phyloP scores from a whole-genome alignment of 1,284 basidiomycete genomes.

The Puccinia polysora region DNA sequence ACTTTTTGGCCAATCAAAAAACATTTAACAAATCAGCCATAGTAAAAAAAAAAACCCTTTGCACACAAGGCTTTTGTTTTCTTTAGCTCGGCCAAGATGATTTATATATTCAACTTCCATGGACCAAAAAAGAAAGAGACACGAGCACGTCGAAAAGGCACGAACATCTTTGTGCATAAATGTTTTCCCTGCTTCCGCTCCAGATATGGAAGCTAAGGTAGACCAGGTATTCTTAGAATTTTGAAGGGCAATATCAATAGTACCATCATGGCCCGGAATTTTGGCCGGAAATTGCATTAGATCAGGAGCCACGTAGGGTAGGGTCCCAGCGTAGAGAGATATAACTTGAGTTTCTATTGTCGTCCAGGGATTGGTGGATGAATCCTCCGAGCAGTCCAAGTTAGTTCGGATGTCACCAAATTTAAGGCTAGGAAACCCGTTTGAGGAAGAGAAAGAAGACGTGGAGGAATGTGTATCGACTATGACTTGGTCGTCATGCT shows the following conservation, averaged over 20 bases:
- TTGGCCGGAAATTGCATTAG: constrained; percentile 33
- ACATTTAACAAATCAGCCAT: neutral
- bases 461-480: neutral
- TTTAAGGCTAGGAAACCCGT: constrained; percentile 8
- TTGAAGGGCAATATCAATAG: constrained; percentile 28
- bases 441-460: neutral
- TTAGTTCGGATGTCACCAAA: constrained; percentile 26
- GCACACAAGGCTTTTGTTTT: neutral
- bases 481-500: neutral
- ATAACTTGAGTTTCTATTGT: constrained; percentile 19
- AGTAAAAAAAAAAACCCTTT: neutral
- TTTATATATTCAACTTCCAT: neutral
- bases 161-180: constrained; percentile 23
- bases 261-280: constrained; percentile 15
- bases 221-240: constrained; percentile 2
- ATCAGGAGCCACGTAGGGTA: constrained; percentile 30
- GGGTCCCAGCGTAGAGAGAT: constrained; percentile 33
- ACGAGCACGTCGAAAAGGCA: neutral
- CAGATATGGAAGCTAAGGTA: constrained; percentile 10
- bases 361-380: constrained; percentile 2
- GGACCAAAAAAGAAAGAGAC: neutral
- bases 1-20: neutral
- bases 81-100: neutral
- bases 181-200: constrained; percentile 13
- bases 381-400: neutral